These are phyloP conservation scores for Flaveria brownii DNA, from an alignment of 129 eudicot species.

Conservation along the genomic window DNA sequence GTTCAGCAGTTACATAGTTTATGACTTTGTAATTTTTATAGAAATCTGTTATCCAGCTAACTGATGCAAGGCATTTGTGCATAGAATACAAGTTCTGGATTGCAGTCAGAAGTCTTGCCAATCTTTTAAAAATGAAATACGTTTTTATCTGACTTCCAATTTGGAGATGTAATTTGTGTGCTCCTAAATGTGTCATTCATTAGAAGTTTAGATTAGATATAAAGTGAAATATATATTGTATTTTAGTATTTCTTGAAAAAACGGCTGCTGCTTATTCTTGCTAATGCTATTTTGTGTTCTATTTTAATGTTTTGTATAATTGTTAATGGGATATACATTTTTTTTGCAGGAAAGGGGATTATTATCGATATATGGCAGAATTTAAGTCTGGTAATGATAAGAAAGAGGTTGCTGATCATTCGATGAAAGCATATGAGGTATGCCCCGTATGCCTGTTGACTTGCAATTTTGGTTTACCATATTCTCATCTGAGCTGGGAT, in stretches of 20 bases:
- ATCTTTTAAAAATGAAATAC: neutral
- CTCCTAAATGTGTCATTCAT: conserved; percentile 5
- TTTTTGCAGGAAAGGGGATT: conserved; percentile 63
- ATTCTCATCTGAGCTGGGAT: neutral
- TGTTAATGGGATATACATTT: neutral
- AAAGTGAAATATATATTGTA: neutral
- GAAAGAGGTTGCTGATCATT: conserved; percentile 67
- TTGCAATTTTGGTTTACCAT: neutral
- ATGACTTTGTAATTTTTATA: neutral
- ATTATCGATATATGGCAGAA: conserved; percentile 58
- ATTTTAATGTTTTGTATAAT: neutral
- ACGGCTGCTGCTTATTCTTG: neutral
- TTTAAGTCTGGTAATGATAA: conserved; percentile 56
- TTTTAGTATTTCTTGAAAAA: neutral
- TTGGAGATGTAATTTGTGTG: neutral
- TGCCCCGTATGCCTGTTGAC: neutral
- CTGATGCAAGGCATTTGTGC: conserved; percentile 10
- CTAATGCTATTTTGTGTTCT: neutral
- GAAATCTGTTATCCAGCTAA: conserved; percentile 7
- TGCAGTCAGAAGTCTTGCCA: neutral
- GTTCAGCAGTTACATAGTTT: conserved; percentile 17
- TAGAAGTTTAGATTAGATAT: neutral
- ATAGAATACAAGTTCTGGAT: conserved; percentile 14
- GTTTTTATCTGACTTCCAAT: conserved; percentile 2
- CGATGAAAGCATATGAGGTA: conserved; percentile 70